phyloP scores from a whole-genome alignment of 164 flowering plant species.

The Vitis rotundifolia region DNA sequence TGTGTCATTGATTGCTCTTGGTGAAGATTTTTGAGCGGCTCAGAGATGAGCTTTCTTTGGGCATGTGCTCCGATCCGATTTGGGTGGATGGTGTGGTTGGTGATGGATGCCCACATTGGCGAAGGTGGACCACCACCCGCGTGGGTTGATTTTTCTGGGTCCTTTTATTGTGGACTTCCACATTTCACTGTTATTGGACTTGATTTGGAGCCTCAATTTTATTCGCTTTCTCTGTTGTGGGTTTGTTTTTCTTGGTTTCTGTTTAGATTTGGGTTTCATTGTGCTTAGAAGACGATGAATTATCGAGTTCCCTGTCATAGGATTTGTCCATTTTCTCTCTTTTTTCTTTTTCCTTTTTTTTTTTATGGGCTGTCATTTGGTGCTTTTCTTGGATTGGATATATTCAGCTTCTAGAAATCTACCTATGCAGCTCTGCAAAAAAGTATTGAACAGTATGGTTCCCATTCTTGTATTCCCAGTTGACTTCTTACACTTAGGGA shows the following conservation, averaged over 20 bases:
- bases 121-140: conserved; percentile 20
- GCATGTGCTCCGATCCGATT: conserved; percentile 30
- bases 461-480: not conserved
- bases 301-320: not conserved
- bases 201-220: conserved; percentile 1
- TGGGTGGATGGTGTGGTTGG: conserved; percentile 45
- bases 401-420: too few species aligned
- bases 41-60: conserved; percentile 20
- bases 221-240: not conserved
- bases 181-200: conserved; percentile 2
- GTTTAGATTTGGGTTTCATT: too few species aligned
- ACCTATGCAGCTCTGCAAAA: too few species aligned
- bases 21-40: conserved; percentile 27
- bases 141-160: conserved; percentile 6
- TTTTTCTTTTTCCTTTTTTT: not conserved
- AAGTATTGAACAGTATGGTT: not conserved
- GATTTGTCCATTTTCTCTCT: too few species aligned
- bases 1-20: conserved; percentile 34
- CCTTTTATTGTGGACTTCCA: conserved; percentile 8
- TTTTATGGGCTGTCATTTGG: not conserved
- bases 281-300: not conserved
- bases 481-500: not conserved
- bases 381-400: not conserved
- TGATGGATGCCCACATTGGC: conserved; percentile 34
- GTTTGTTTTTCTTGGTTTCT: not conserved